Evolutionary conservation across 768 basidiomycete genomes (phyloP).

Genomic region (Phaeotremella skinneri): DNA sequence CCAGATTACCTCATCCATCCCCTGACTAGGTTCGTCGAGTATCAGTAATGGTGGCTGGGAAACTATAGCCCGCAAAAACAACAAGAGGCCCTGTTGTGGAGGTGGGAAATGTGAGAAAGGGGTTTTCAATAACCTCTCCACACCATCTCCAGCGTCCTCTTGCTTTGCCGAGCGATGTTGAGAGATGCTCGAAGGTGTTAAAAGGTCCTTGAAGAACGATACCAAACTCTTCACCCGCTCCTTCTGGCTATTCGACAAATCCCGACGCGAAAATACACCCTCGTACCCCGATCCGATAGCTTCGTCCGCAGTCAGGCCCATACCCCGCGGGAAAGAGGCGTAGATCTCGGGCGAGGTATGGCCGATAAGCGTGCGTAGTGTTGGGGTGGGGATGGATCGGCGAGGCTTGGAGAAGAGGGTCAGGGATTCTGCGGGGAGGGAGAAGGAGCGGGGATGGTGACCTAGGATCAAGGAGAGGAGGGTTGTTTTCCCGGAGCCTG

Average conservation of each 20-base stretch:
- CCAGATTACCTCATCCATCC: slow-evolving; percentile 82
- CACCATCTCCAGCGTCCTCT: slow-evolving; percentile 4
- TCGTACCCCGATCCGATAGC: slow-evolving; percentile 85
- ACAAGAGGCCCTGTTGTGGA: slow-evolving; percentile 73
- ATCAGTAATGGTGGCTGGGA: slow-evolving; percentile 70
- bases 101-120: slow-evolving; percentile 68
- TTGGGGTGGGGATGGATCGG: slow-evolving; percentile 64
- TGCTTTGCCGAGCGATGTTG: neutral
- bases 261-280: slow-evolving; percentile 68
- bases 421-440: slow-evolving; percentile 59
- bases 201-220: slow-evolving; percentile 55
- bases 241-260: slow-evolving; percentile 55
- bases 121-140: slow-evolving; percentile 54
- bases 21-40: slow-evolving; percentile 89
- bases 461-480: slow-evolving; percentile 85
- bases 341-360: slow-evolving; percentile 85
- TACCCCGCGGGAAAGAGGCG: slow-evolving; percentile 79
- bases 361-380: slow-evolving; percentile 65
- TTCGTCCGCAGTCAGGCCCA: slow-evolving; percentile 68
- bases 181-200: slow-evolving; percentile 9
- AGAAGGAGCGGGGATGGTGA: slow-evolving; percentile 92
- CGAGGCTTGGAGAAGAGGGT: slow-evolving; percentile 66
- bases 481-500: slow-evolving; percentile 93
- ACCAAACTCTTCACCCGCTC: slow-evolving; percentile 62
- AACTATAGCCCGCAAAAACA: slow-evolving; percentile 83